Base-by-base conservation (phyloP, 1,139 yeast genomes). In the Hanseniaspora gamundiae region DNA sequence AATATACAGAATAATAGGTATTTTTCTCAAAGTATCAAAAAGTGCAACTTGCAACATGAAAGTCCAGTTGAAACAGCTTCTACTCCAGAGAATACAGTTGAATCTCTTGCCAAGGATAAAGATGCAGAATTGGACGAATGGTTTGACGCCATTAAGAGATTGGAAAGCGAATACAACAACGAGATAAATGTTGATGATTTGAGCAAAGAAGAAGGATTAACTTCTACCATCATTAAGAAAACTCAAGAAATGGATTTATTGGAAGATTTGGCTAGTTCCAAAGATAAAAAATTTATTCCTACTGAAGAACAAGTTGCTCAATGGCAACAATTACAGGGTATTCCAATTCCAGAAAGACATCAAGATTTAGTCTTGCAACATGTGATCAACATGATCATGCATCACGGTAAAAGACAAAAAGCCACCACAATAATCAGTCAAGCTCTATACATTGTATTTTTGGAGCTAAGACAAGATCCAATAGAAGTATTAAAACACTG, bases 371-470 rank as follows among this genome's bases (percentile, higher is more conserved):
- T 80, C 28, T 71, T 91, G 44, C 78, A 80, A 44, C 83, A 83
- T 53, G 74, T 91, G 55, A 79, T 85, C 45, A 86, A 88, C 60
- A 73, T 87, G 66, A 78, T 91, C 48, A 93, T 93, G 98, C 78
- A 86, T 58, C 80, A 85, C 58, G 99, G 99, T 42, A 79, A 80
- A 62, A 91, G 88, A 62, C 76, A 86, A 44, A 68, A 72, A 44
- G 96, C 98, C 1, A 82, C 80, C 59, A 80, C 74, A 55, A 70
- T 73, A 44, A 71, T 93, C 49, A 74, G 81, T 46, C 74, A 81
- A 58, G 94, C 96, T 1, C 69, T 91, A 46, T 87, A 87, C 58
- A 69, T 88, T 45, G 80, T 91, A 14, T 57, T 50, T 41, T 54
- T 59, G 35, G 56, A 57, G 41, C 54, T 57, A 4, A 53, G 62